Base-by-base conservation (phyloP, 2,329 filamentous ascomycete genomes). In the Neodidymelliopsis sp. region DNA sequence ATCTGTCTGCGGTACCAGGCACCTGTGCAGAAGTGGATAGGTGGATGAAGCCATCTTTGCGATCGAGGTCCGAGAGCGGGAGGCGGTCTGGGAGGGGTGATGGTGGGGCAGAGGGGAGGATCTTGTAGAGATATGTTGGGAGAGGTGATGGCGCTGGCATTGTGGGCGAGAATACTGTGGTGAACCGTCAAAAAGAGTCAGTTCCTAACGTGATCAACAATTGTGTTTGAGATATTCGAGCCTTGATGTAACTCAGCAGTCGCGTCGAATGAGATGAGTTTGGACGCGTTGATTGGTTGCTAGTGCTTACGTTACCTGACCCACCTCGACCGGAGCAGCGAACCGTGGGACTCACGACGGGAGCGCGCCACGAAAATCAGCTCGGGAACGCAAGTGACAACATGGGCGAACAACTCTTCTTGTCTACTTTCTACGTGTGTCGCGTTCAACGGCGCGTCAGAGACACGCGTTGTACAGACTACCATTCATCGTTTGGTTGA, bases 41-140 rank as follows among this genome's bases (percentile, higher is more conserved):
- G 58, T 87, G 84, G 23, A 87, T 74, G 68, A 84, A 87, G 37
- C 83, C 83, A 62, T 86, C 84, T 25, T 80, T 77, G 55, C 71
- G 69, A 67, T 87, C 84, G 33, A 86, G 79, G 24, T 81, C 79
- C 10, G 84, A 86, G 51, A 83, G 75, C 11, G 84, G 83, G 42
- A 83, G 81, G 49, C 75, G 70, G 2, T 73, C 65, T 3, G 84
- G 84, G 25, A 86, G 73, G 2, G 82, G 81, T 16, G 76, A 71
- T 6, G 78, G 78, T 22, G 84, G 83, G 18, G 78, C 75, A 16
- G 62, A 54, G 20, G 82, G 79, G 27, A 84, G 70, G 62, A 87
- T 86, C 62, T 87, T 86, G 77, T 86, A 86, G 55, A 86, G 62
- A 45, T 65, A 66, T 18, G 49, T 66, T 25, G 70, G 70, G 10